Evolutionary conservation across 2,329 filamentous ascomycete genomes (phyloP).

Genomic region (Hyphodiscus sp.): DNA sequence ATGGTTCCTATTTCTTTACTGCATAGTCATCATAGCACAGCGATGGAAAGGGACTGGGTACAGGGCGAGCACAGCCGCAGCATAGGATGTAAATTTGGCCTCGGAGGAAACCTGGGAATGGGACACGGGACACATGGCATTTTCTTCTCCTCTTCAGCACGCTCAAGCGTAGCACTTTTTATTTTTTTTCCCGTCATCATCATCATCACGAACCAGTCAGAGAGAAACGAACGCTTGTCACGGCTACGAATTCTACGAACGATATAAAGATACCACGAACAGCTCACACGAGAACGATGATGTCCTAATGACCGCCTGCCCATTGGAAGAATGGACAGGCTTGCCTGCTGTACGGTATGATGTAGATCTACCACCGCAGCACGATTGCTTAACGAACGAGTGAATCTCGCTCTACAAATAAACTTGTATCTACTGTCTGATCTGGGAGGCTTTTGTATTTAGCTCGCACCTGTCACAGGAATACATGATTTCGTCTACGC

Average conservation of each 20-base stretch:
- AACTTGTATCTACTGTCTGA: no score
- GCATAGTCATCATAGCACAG: slow-evolving; percentile 13
- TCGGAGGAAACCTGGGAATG: not conserved
- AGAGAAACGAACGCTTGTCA: slow-evolving; percentile 8
- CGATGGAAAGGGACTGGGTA: not conserved
- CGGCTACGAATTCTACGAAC: slow-evolving; percentile 1
- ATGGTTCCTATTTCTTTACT: slow-evolving; percentile 29
- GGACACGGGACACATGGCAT: not conserved
- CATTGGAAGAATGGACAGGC: no score
- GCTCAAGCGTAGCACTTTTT: not conserved
- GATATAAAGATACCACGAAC: not conserved
- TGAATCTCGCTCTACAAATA: no score
- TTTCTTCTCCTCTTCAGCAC: no score
- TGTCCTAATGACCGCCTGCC: no score
- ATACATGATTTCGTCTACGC: no score
- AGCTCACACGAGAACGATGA: not conserved
- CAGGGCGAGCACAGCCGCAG: not conserved
- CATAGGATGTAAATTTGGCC: not conserved
- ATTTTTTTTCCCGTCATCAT: not conserved
- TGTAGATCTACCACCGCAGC: not conserved
- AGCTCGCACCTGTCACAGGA: no score
- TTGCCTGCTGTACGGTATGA: not conserved
- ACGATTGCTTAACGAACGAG: not conserved
- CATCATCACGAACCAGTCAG: not conserved
- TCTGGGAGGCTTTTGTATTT: no score